phyloP scores from a whole-genome alignment of 1,284 basidiomycete genomes.

The Tilletia walkeri region DNA sequence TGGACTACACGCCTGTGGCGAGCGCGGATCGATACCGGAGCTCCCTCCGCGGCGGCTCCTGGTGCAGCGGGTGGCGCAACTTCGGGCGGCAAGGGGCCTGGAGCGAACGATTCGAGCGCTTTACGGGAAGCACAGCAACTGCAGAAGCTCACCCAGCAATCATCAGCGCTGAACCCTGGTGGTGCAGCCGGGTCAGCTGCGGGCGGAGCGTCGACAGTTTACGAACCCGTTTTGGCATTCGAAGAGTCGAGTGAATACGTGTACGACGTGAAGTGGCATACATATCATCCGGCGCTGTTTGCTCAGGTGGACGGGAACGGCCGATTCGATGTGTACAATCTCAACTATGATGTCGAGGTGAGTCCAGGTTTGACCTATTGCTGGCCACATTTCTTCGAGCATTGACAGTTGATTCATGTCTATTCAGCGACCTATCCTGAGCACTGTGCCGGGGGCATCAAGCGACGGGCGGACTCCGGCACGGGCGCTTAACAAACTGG shows the following conservation, averaged over 20 bases:
- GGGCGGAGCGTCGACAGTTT: not conserved
- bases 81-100: conserved; percentile 6
- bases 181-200: conserved; percentile 8
- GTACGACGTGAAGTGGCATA: conserved; percentile 98
- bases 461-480: conserved; percentile 6
- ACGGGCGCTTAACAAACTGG: conserved; percentile 86
- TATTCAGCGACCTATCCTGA: conserved; percentile 37
- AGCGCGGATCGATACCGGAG: conserved; percentile 19
- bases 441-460: conserved; percentile 9
- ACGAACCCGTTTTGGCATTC: conserved; percentile 62
- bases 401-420: not conserved
- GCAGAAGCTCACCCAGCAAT: conserved; percentile 15
- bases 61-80: conserved; percentile 16
- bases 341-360: conserved; percentile 91
- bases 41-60: not conserved
- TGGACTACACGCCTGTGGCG: conserved; percentile 50
- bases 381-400: too few species aligned
- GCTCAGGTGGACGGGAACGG: conserved; percentile 90
- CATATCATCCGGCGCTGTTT: conserved; percentile 87
- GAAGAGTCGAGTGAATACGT: conserved; percentile 97
- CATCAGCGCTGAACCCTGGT: conserved; percentile 12
- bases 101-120: conserved; percentile 4
- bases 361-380: not conserved
- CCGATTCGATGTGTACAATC: conserved; percentile 92
- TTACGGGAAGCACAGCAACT: conserved; percentile 8